Conservation (phyloP, 1,284 basidiomycete species). For the Fomitopsis pinicola region DNA sequence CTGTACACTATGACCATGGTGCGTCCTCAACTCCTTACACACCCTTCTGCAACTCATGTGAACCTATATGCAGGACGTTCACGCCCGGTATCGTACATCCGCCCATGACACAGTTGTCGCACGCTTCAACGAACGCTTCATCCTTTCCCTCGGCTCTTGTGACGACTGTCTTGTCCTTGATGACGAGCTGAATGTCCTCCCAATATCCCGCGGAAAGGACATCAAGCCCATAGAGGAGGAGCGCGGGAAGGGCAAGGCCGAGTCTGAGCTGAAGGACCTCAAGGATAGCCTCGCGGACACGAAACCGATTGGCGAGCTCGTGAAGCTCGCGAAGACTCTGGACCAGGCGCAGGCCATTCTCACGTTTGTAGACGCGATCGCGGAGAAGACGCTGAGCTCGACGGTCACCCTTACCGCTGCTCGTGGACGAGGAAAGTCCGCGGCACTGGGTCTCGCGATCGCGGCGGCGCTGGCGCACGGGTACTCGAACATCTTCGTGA, state of each 20-base stretch:
- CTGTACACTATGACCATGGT: slow-evolving; percentile 98
- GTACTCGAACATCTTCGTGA: slow-evolving; percentile 98
- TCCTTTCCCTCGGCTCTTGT: slow-evolving; percentile 89
- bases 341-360: slow-evolving; percentile 92
- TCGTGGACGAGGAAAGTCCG: slow-evolving; percentile 96
- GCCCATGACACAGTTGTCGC: slow-evolving; percentile 89
- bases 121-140: slow-evolving; percentile 98
- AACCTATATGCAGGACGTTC: slow-evolving; percentile 70
- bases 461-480: slow-evolving; percentile 92
- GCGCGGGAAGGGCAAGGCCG: slow-evolving; percentile 48
- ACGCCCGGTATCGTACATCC: slow-evolving; percentile 88
- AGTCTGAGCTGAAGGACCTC: slow-evolving; percentile 75
- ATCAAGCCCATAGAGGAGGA: slow-evolving; percentile 71
- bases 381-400: slow-evolving; percentile 89
- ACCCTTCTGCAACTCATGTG: not conserved
- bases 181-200: slow-evolving; percentile 97
- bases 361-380: slow-evolving; percentile 90
- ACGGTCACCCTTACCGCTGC: slow-evolving; percentile 95
- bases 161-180: slow-evolving; percentile 92
- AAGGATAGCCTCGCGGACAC: slow-evolving; percentile 81
- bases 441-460: slow-evolving; percentile 91
- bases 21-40: slow-evolving; percentile 23
- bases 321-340: slow-evolving; percentile 89
- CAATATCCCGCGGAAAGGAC: slow-evolving; percentile 95
- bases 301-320: slow-evolving; percentile 85